These are phyloP conservation scores for Peniophora sp. DNA, from an alignment of 1,284 basidiomycete genomes.

Conservation along the genomic window DNA sequence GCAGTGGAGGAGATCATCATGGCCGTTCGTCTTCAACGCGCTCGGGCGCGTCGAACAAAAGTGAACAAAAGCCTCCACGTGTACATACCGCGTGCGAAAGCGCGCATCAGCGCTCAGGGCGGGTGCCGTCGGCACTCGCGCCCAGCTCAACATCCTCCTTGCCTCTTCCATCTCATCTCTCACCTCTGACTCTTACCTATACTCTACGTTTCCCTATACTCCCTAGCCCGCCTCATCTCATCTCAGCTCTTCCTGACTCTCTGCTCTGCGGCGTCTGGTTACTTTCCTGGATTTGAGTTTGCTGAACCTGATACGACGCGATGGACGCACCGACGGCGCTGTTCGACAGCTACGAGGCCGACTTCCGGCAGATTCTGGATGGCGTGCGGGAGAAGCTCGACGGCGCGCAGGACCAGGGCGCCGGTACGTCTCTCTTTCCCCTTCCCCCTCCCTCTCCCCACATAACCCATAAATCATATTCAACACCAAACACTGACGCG, in stretches of 20 bases:
- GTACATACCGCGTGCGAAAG: background rate
- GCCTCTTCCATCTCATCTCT: background rate
- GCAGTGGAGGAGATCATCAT: too few species aligned
- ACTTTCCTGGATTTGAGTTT: too few species aligned
- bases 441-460: too few species aligned
- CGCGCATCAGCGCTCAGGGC: background rate
- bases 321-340: constrained; percentile 79
- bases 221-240: too few species aligned
- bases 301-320: too few species aligned
- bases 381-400: constrained; percentile 66
- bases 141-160: background rate
- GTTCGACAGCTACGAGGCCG: constrained; percentile 78
- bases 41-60: too few species aligned
- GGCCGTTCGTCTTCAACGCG: too few species aligned
- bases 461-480: too few species aligned
- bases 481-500: background rate
- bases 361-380: constrained; percentile 67
- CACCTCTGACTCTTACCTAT: too few species aligned
- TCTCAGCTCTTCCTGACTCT: too few species aligned
- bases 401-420: constrained; percentile 45
- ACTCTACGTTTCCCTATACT: too few species aligned
- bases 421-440: constrained; percentile 32
- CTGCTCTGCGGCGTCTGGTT: too few species aligned
- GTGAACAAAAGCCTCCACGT: background rate
- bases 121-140: background rate